Evolutionary conservation across 805 yeast species (phyloP), one percentile per base, ranked within the genome.

Genomic region (Candida odintsovae): DNA sequence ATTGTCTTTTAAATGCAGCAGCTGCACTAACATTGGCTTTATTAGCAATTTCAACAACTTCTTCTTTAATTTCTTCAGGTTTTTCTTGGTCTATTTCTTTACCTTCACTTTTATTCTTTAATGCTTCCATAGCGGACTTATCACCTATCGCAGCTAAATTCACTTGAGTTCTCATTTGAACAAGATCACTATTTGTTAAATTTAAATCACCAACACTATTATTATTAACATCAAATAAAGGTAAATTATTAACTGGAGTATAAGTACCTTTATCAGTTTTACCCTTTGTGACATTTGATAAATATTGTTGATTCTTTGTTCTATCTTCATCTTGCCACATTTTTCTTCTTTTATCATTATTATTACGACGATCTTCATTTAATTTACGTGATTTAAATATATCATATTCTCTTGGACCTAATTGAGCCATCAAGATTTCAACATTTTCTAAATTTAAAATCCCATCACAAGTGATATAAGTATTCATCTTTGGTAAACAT

Each of bases 401-500:
- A 7, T 75, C 83, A 44, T 80, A 86, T 62, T 94, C 99, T 58
- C 83, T 83, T 29, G 69, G 59, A 9, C 92, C 86, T 37, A 94
- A 70, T 21, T 73, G 77, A 20, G 66, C 62, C 66, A 94, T 67
- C 48, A 94, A 66, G 41, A 72, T 72, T 55, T 90, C 95, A 5
- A 89, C 96, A 44, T 88, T 81, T 36, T 75, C 78, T 40, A 90
- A 64, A 60, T 89, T 82, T 43, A 94, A 75, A 16, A 72, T 72
- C 38, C 99, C 99, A 64, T 94, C 99, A 55, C 90, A 80, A 1
- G 98, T 92, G 60, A 94, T 75, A 63, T 83, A 94, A 19, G 86
- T 85, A 43, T 77, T 80, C 70, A 86, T 72, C 26, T 64, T 58
- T 0, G 95, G 85, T 41, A 94, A 62, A 1, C 76, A 64, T 31